Evolutionary conservation across 805 yeast genomes (phyloP).

Genomic region (Candida incommunis): DNA sequence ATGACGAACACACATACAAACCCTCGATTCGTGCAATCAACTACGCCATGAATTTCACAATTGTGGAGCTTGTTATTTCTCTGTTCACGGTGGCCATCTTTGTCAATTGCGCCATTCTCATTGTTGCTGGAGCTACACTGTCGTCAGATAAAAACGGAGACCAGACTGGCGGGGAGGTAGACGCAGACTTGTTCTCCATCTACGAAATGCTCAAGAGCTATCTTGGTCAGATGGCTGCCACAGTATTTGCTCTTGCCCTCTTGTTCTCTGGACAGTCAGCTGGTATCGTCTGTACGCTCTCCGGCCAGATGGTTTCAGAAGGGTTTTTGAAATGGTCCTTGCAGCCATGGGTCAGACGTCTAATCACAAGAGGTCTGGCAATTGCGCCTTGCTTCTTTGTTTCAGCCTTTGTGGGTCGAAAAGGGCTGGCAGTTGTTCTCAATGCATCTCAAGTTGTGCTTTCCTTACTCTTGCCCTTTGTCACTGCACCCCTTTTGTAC

Average conservation of each 20-base stretch:
- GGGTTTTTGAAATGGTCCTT: conserved; percentile 74
- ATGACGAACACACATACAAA: conserved; percentile 25
- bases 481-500: conserved; percentile 75
- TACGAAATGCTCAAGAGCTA: conserved; percentile 56
- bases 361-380: conserved; percentile 72
- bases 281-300: conserved; percentile 84
- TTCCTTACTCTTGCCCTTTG: conserved; percentile 69
- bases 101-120: conserved; percentile 79
- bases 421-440: conserved; percentile 56
- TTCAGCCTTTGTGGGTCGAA: conserved; percentile 60
- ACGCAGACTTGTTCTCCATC: conserved; percentile 73
- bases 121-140: conserved; percentile 84
- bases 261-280: conserved; percentile 90
- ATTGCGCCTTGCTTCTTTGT: conserved; percentile 74
- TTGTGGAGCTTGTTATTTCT: conserved; percentile 70
- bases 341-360: conserved; percentile 68
- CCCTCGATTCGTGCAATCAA: conserved; percentile 74
- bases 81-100: conserved; percentile 81
- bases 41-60: conserved; percentile 66
- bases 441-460: conserved; percentile 76
- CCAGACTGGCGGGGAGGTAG: conserved; percentile 46
- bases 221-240: conserved; percentile 74
- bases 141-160: conserved; percentile 19
- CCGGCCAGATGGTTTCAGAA: conserved; percentile 89
- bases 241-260: conserved; percentile 78